Base-by-base conservation (phyloP, 257 asterid genomes). In the Solanum corneliomulleri region DNA sequence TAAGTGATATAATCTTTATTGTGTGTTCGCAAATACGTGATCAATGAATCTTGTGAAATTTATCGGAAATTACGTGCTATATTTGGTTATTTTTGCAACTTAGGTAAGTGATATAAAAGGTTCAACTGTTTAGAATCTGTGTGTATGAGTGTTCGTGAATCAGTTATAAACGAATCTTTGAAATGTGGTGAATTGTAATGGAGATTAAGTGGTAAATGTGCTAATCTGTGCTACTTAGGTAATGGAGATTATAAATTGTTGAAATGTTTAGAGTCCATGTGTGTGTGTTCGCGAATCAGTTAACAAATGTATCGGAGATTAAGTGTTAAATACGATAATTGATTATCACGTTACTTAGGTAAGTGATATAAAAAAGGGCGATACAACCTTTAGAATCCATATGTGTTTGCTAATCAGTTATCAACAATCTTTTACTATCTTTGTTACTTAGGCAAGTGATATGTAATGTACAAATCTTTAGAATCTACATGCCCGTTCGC, bases 381-480 rank as follows among this genome's bases (percentile, higher is more conserved):
- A 39, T 47, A 88, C 86, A 41, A 88, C 80, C 69, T 49, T 69
- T 87, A 47, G 74, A 85, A 69, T 86, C 80, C 18, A 52, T 21
- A 18, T 39, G 42, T 39, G 10, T 39, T 39, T 39, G 42, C 42
- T 2, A 39, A 39, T 39, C 9, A 39, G 42, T 39, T 39, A 39
- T 39, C 42, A 39, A 39, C 42, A 39, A 39, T 39, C 42, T 39
- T 78, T 49, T 31, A 52, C 31, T 37, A 84, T 92, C 94, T 68
- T 82, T 95, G 87, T 89, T 93, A 87, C 89, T 91, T 87, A 90
- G 97, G 97, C 91, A 92, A 91, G 90, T 90, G 76, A 83, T 87
- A 33, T 77, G 58, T 35, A 64, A 91, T 88, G 88, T 52, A 88
- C 84, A 39, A 86, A 87, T 84, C 64, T 44, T 64, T 87, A 52